Base-by-base conservation (phyloP, 345 rosid species). In the Balakata baccata region DNA sequence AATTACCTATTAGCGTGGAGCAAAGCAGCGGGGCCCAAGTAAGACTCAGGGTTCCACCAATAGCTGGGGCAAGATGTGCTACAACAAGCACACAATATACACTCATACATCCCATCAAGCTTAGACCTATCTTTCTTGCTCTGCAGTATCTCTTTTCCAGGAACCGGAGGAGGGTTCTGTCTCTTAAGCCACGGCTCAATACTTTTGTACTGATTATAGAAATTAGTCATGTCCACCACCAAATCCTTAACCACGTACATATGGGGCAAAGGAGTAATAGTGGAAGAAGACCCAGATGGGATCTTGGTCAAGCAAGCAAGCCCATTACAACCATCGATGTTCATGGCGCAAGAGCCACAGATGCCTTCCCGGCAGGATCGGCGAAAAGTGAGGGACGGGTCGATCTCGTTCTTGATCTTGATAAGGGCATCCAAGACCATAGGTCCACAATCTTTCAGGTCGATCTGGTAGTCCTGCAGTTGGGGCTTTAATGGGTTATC, bases 141-240 rank as follows among this genome's bases (percentile, higher is more conserved):
- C 90, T 92, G 97, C 25, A 56, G 80, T 58, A 92, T 85, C 95
- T 92, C 98, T 73, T 92, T 94, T 54, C 92, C 98, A 2, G 86
- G 81, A 14, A 14, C 78, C 18, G 85, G 70, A 6, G 92, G 81
- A 25, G 93, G 89, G 47, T 18, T 90, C 93, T 92, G 92, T 85
- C 98, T 85, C 89, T 94, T 94, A 78, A 94, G 80, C 98, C 98
- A 94, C 3, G 98, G 98, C 85, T 94, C 98, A 38, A 94, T 94
- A 70, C 98, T 94, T 90, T 90, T 92, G 45, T 94, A 94, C 90
- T 94, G 98, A 46, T 92, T 94, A 69, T 92, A 92, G 62, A 94
- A 94, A 61, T 94, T 94, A 53, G 98, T 92, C 98, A 94, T 92
- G 72, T 94, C 98, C 56, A 94, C 98, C 39, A 90, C 98, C 79